Base-by-base conservation (phyloP, 805 yeast genomes). In the Barnettozyma sp. region DNA sequence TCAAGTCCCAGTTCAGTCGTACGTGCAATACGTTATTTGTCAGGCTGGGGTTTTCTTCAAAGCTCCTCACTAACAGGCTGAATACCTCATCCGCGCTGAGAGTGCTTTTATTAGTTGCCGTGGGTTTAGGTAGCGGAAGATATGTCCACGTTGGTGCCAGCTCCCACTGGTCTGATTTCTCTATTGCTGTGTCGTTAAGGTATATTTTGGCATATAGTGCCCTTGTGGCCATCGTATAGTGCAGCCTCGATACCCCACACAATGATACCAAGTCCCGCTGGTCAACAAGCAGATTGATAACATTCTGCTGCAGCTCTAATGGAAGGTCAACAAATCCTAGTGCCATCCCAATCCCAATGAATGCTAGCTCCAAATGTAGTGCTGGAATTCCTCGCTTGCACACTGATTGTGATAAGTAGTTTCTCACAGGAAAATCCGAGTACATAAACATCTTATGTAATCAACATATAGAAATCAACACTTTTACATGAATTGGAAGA, bases 1-100 rank as follows among this genome's bases (percentile, higher is more conserved):
- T 59, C 20, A 65, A 44, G 47, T 65, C 70, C 70, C 70, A 65
- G 41, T 65, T 65, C 26, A 65, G 52, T 35, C 70, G 45, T 4
- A 65, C 55, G 57, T 67, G 64, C 21, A 52, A 53, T 4, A 65
- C 55, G 17, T 55, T 42, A 13, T 53, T 46, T 10, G 54, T 50
- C 2, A 42, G 39, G 7, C 19, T 8, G 3, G 26, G 21, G 33
- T 56, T 57, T 18, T 46, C 41, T 9, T 42, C 29, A 5, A 63
- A 36, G 1, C 64, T 45, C 10, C 48, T 25, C 3, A 63, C 47
- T 13, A 65, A 43, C 24, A 41, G 36, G 12, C 22, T 18, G 16
- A 65, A 39, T 29, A 57, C 55, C 10, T 25, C 33, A 40, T 63
- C 59, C 4, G 66, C 63, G 14, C 22, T 17, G 9, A 9, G 11